Evolutionary conservation across 2,329 filamentous ascomycete genomes (phyloP).

Genomic region (Aspergillus sp.): DNA sequence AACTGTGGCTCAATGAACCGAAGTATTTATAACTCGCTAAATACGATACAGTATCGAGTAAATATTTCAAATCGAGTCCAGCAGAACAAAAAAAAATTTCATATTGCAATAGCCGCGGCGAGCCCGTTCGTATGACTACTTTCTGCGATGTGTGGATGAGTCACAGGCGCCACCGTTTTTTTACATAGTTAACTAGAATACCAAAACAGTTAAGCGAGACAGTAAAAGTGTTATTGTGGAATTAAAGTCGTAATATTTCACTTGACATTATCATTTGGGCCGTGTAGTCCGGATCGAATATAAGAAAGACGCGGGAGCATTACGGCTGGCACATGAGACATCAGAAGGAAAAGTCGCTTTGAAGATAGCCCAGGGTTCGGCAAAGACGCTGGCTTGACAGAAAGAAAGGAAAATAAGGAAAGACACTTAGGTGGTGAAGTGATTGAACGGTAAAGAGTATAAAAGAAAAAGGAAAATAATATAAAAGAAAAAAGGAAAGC

Average conservation of each 20-base stretch:
- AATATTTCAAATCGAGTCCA: not conserved
- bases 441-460: not conserved
- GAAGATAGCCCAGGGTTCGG: not conserved
- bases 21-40: not conserved
- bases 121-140: not conserved
- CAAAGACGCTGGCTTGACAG: slow-evolving; percentile 1
- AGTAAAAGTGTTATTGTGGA: not conserved
- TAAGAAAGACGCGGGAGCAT: slow-evolving; percentile 9
- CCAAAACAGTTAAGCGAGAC: not conserved
- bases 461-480: slow-evolving; percentile 3
- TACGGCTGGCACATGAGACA: slow-evolving; percentile 30
- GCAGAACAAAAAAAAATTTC: not conserved
- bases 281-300: not conserved
- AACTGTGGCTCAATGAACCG: not conserved
- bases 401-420: slow-evolving; percentile 10
- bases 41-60: not conserved
- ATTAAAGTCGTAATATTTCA: not conserved
- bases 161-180: not conserved
- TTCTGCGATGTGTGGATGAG: not conserved
- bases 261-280: slow-evolving; percentile 5
- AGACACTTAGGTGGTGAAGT: not conserved
- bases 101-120: not conserved
- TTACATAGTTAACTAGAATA: not conserved
- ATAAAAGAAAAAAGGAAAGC: slow-evolving; percentile 6
- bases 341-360: slow-evolving; percentile 16